These are phyloP conservation scores for Candida golubevii DNA, from an alignment of 805 yeast species.

Conservation along the genomic window DNA sequence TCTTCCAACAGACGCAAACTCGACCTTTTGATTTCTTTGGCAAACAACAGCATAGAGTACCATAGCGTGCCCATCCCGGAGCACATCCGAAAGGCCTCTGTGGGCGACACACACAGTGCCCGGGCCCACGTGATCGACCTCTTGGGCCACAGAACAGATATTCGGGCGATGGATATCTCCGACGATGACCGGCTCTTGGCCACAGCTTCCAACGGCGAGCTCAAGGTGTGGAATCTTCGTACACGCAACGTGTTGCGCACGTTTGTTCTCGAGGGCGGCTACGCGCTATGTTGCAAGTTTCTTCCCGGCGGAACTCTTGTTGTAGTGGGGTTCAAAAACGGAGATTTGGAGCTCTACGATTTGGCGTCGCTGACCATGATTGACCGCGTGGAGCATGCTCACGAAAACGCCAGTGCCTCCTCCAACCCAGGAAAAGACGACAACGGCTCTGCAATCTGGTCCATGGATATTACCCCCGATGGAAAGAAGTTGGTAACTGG, in stretches of 20 bases:
- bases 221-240: constrained; percentile 83
- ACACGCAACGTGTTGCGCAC: constrained; percentile 77
- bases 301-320: constrained; percentile 89
- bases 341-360: constrained; percentile 80
- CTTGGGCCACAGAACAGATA: constrained; percentile 86
- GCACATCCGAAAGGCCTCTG: constrained; percentile 40
- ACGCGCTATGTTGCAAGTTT: constrained; percentile 74
- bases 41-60: constrained; percentile 72
- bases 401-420: constrained; percentile 30
- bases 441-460: constrained; percentile 71
- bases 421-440: constrained; percentile 17
- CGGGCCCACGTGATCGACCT: constrained; percentile 61
- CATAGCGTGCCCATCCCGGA: constrained; percentile 58
- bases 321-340: constrained; percentile 84
- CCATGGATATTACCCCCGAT: constrained; percentile 79
- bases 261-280: constrained; percentile 69
- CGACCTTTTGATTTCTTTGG: constrained; percentile 60
- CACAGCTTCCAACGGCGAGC: constrained; percentile 84
- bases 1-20: constrained; percentile 40
- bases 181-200: constrained; percentile 76
- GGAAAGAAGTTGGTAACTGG: constrained; percentile 87
- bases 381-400: constrained; percentile 67
- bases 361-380: constrained; percentile 75
- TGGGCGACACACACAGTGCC: constrained; percentile 39
- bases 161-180: constrained; percentile 78